Conservation (phyloP, 345 rosid species). For the Triadica sebifera region DNA sequence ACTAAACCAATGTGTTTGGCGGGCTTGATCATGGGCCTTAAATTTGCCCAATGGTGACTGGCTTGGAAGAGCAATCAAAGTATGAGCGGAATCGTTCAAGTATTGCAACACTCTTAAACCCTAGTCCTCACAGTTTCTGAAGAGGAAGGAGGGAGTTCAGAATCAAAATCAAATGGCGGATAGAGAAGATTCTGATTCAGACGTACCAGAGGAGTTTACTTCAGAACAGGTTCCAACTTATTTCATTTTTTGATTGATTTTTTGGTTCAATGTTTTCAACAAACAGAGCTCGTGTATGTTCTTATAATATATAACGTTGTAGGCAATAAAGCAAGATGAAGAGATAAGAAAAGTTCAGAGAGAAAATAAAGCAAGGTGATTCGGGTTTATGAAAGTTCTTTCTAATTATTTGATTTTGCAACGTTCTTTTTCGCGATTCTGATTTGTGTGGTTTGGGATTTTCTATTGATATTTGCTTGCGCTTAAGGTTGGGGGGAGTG, state of each 20-base stretch:
- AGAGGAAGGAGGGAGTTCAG: not conserved
- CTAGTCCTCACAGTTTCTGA: constrained; percentile 20
- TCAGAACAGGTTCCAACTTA: constrained; percentile 58
- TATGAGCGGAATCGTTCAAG: no score
- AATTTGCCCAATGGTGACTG: no score
- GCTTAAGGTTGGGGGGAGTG: no score
- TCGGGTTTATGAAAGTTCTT: constrained; percentile 44
- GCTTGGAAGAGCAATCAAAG: no score
- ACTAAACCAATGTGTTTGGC: no score
- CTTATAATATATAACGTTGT: constrained; percentile 5
- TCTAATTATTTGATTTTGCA: no score
- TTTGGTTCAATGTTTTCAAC: not conserved
- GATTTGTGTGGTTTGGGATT: not conserved
- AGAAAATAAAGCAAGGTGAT: no score
- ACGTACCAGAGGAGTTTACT: constrained; percentile 77
- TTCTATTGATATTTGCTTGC: no score
- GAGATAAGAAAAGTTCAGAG: no score
- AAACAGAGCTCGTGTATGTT: not conserved
- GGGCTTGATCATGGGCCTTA: no score
- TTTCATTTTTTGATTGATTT: not conserved
- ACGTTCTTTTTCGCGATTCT: not conserved
- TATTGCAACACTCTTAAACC: constrained; percentile 14
- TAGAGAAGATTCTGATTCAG: constrained; percentile 50
- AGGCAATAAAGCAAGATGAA: constrained; percentile 65
- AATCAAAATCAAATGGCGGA: constrained; percentile 39